Evolutionary conservation across 768 basidiomycete species (phyloP).

Genomic region (Collybia sp.): DNA sequence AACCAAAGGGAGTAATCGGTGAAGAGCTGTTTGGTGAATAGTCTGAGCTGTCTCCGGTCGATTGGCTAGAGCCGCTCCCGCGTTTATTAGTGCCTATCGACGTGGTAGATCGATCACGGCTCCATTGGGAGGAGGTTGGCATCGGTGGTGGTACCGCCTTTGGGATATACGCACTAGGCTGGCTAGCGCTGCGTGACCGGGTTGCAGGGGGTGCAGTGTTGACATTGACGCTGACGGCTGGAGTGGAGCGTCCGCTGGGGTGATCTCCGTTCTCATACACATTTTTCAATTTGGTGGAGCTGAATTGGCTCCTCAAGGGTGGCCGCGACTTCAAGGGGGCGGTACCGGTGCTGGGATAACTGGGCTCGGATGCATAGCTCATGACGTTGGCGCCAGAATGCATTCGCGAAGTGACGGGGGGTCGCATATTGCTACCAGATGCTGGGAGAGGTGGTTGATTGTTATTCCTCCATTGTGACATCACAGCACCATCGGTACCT

Average conservation of each 20-base stretch:
- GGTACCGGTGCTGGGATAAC: slow-evolving; percentile 23
- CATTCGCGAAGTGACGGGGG: slow-evolving; percentile 44
- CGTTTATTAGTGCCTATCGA: slow-evolving; percentile 53
- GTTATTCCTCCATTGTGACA: slow-evolving; percentile 59
- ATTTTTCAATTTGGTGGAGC: slow-evolving; percentile 54
- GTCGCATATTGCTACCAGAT: slow-evolving; percentile 22
- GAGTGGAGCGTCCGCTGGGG: slow-evolving; percentile 18
- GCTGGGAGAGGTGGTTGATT: slow-evolving; percentile 37
- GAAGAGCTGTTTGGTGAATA: slow-evolving; percentile 82
- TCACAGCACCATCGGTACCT: slow-evolving; percentile 55
- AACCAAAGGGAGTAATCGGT: slow-evolving; percentile 89
- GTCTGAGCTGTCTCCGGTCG: slow-evolving; percentile 71
- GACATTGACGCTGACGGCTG: slow-evolving; percentile 21
- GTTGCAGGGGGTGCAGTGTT: slow-evolving; percentile 27
- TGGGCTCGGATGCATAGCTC: slow-evolving; percentile 42
- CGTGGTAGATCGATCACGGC: slow-evolving; percentile 32
- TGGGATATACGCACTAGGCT: slow-evolving; percentile 67
- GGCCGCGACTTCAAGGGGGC: slow-evolving; percentile 32
- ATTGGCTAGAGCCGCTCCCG: slow-evolving; percentile 82
- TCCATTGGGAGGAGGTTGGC: slow-evolving; percentile 38
- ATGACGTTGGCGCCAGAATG: slow-evolving; percentile 36
- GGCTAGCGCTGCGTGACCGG: slow-evolving; percentile 76
- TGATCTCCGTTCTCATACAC: slow-evolving; percentile 46
- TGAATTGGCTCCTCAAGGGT: slow-evolving; percentile 63
- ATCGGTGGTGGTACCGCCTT: slow-evolving; percentile 49